These are phyloP conservation scores for Diphasiastrum complanatum DNA, from an alignment of 83 land plant genomes.

Conservation along the genomic window DNA sequence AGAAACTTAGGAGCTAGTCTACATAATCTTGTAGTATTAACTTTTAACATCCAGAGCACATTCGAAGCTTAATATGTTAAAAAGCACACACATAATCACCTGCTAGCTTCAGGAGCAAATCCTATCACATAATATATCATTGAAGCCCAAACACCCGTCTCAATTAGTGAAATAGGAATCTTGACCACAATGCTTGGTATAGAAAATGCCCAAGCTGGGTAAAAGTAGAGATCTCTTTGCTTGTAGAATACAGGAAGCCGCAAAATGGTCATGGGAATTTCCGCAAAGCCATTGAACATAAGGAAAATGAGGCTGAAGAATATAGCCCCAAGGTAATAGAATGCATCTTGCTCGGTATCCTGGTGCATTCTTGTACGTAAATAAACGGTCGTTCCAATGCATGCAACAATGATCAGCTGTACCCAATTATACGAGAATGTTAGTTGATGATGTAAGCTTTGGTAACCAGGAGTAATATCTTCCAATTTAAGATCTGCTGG, in stretches of 20 bases:
- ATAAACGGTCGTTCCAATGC: conserved; percentile 2
- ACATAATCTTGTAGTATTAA: no score
- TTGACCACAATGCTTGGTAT: conserved; percentile 4
- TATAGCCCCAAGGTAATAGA: conserved; percentile 5
- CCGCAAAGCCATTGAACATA: conserved; percentile 17
- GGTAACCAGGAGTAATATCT: not conserved
- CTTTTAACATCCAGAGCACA: no score
- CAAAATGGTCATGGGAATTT: conserved; percentile 4
- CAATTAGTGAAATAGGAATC: conserved; percentile 5
- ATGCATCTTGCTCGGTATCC: conserved; percentile 7
- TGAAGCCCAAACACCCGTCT: not conserved
- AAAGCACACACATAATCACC: not conserved
- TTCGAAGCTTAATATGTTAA: not conserved
- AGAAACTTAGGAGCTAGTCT: no score
- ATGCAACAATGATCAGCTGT: conserved; percentile 8
- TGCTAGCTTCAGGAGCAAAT: conserved; percentile 7
- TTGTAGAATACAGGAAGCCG: conserved; percentile 12
- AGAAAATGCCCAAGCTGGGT: conserved; percentile 13
- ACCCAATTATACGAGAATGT: not conserved
- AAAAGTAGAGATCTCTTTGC: conserved; percentile 10
- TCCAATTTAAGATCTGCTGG: no score
- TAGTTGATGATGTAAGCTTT: no score
- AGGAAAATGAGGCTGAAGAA: conserved; percentile 7
- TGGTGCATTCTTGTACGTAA: not conserved
- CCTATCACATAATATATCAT: conserved; percentile 17